A percentile compares a stretch with the other conserved stretches of the same genome.
These are phyloP conservation scores for Vinca minor DNA, from an alignment of 257 asterid genomes.

Conservation along the genomic window DNA sequence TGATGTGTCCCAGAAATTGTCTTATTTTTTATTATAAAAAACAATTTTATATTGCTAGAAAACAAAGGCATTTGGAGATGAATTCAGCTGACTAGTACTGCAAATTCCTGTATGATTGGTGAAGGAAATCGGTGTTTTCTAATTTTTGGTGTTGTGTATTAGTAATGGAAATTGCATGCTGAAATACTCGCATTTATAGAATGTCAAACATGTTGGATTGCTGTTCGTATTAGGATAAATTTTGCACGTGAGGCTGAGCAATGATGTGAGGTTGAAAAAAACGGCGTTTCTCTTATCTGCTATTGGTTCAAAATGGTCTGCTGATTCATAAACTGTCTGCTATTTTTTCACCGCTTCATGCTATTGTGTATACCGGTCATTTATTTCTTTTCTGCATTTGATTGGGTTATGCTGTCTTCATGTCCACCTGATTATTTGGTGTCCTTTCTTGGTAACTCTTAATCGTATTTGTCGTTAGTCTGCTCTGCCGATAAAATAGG, in stretches of 20 bases:
- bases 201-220: neutral
- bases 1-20: no score
- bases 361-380: no score
- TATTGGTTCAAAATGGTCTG: neutral
- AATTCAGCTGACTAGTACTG: neutral
- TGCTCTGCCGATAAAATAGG: neutral
- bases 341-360: neutral
- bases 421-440: neutral
- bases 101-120: neutral
- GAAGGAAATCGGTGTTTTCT: neutral
- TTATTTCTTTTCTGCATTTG: neutral
- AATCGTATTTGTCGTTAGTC: neutral
- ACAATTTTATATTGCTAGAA: no score
- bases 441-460: neutral
- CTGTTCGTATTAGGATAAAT: neutral
- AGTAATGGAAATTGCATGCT: neutral
- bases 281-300: neutral
- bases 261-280: neutral
- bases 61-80: no score
- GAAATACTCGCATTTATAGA: neutral
- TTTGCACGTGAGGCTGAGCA: neutral
- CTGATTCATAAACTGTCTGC: neutral
- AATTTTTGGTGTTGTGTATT: neutral
- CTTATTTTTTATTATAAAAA: no score
- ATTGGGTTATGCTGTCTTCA: neutral